Evolutionary conservation across 768 basidiomycete species (phyloP).

Genomic region (Chiua virens): DNA sequence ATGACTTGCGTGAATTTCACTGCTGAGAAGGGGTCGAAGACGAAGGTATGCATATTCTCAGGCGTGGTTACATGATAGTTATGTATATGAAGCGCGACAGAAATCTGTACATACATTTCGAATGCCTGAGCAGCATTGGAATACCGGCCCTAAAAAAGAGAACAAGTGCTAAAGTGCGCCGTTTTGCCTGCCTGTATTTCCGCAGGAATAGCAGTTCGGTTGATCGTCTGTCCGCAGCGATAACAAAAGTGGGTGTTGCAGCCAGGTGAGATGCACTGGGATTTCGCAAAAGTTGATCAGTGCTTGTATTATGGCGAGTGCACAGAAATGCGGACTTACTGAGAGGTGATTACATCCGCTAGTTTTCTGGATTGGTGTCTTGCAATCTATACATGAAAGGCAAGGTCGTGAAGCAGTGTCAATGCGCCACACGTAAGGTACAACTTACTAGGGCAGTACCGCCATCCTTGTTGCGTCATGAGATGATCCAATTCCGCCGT

Average conservation of each 20-base stretch:
- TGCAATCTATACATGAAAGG: constrained; percentile 38
- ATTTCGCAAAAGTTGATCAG: neutral
- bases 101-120: no score
- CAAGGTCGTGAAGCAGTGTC: neutral
- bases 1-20: neutral
- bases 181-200: constrained; percentile 35
- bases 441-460: constrained; percentile 54
- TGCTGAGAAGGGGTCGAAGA: neutral
- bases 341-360: no score
- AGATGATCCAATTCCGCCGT: constrained; percentile 53
- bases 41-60: neutral
- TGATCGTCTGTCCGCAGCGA: constrained; percentile 45
- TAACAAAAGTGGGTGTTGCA: constrained; percentile 63
- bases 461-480: constrained; percentile 59
- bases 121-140: no score
- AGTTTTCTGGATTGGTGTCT: no score
- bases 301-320: neutral
- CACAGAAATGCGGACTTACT: constrained; percentile 33
- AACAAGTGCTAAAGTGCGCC: constrained; percentile 34
- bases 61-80: neutral
- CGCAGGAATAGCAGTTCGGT: constrained; percentile 32
- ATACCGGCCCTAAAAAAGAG: constrained; percentile 24
- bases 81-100: no score
- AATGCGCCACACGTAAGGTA: neutral
- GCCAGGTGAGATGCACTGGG: constrained; percentile 51